phyloP scores from a whole-genome alignment of 2,329 filamentous ascomycete genomes.

The Trichoderma oligosporum region DNA sequence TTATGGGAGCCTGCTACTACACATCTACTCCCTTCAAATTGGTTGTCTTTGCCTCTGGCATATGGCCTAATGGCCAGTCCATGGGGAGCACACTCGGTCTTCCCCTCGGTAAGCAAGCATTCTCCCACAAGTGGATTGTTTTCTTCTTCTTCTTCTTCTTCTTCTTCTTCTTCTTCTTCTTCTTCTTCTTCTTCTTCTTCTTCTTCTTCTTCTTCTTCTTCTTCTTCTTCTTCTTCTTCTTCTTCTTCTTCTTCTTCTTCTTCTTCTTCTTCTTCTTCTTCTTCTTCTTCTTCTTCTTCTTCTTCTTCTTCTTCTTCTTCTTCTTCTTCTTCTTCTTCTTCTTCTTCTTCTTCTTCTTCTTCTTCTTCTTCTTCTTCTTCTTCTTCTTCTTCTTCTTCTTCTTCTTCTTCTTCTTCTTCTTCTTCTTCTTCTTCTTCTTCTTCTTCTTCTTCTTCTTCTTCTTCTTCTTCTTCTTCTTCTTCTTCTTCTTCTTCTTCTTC shows the following conservation, averaged over 20 bases:
- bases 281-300: background rate
- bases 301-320: background rate
- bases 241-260: background rate
- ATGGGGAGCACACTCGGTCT: conserved; percentile 63
- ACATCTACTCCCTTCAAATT: conserved; percentile 78
- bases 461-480: background rate
- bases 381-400: background rate
- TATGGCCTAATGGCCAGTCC: conserved; percentile 85
- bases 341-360: background rate
- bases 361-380: background rate
- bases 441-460: background rate
- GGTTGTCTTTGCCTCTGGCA: conserved; percentile 80
- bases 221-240: background rate
- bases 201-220: background rate
- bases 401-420: background rate
- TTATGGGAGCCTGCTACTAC: conserved; percentile 75
- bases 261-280: background rate
- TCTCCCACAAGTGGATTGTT: no score
- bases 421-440: background rate
- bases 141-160: no score
- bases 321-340: background rate
- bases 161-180: background rate
- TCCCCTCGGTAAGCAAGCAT: conserved; percentile 64
- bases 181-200: background rate
- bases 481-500: background rate